Percentiles rank a stretch among this genome's conserved stretches.
Evolutionary conservation across 768 basidiomycete species (phyloP).

Genomic region (Lactarius akahatsu): DNA sequence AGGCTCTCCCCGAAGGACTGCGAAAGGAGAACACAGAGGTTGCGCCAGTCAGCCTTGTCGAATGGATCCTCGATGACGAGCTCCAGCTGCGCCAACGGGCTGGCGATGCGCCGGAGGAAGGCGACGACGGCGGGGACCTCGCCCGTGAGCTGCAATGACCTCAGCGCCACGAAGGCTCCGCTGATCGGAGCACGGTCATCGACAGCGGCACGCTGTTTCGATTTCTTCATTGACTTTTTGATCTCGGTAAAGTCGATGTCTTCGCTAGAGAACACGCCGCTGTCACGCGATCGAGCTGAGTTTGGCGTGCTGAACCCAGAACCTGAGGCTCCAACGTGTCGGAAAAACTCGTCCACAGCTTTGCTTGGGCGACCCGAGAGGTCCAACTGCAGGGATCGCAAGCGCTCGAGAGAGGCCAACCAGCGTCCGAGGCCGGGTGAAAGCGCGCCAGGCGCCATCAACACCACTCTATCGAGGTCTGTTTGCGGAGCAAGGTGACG

Average conservation of each 20-base stretch:
- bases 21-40: constrained; percentile 61
- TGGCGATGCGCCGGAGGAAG: constrained; percentile 68
- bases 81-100: constrained; percentile 65
- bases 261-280: constrained; percentile 74
- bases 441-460: constrained; percentile 75
- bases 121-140: constrained; percentile 67
- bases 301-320: constrained; percentile 73
- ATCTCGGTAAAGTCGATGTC: constrained; percentile 76
- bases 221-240: constrained; percentile 63
- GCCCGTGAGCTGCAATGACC: constrained; percentile 65
- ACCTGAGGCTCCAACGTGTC: constrained; percentile 53
- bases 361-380: constrained; percentile 64
- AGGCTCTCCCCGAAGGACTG: constrained; percentile 61
- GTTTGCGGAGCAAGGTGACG: constrained; percentile 61
- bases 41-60: constrained; percentile 71
- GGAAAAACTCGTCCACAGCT: constrained; percentile 80
- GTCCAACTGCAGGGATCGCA: constrained; percentile 68
- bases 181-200: constrained; percentile 43
- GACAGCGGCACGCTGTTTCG: constrained; percentile 51
- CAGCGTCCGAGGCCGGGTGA: constrained; percentile 70
- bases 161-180: constrained; percentile 57
- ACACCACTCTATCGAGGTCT: constrained; percentile 56
- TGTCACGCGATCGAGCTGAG: constrained; percentile 66
- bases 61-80: constrained; percentile 80
- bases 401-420: constrained; percentile 60